These are phyloP conservation scores for Echria macrotheca DNA, from an alignment of 495 filamentous ascomycete genomes.

Conservation along the genomic window DNA sequence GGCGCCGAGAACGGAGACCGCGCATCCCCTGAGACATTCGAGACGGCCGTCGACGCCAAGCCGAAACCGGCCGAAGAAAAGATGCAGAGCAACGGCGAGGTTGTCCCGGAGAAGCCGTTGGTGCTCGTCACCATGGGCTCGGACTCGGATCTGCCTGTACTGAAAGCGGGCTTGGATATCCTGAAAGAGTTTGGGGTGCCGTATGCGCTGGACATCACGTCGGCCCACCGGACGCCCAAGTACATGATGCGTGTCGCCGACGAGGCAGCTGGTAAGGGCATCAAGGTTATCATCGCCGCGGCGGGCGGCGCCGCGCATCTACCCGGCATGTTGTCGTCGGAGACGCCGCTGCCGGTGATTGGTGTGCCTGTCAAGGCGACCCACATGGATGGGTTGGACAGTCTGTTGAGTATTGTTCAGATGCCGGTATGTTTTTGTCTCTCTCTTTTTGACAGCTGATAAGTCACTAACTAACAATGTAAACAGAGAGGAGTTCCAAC, in stretches of 20 bases:
- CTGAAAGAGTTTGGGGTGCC: constrained; percentile 71
- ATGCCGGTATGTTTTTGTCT: constrained; percentile 59
- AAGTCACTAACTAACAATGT: neutral
- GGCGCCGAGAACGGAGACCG: neutral
- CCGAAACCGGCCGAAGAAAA: neutral
- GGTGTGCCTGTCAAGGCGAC: constrained; percentile 88
- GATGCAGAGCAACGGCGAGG: neutral
- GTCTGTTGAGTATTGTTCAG: constrained; percentile 82
- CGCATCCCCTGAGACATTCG: neutral
- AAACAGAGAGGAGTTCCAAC: constrained; percentile 65
- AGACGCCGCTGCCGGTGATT: constrained; percentile 85
- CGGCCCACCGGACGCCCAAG: constrained; percentile 85
- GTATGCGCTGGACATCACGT: constrained; percentile 77
- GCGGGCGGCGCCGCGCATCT: constrained; percentile 90
- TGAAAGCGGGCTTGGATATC: constrained; percentile 70
- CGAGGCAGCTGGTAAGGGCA: constrained; percentile 58
- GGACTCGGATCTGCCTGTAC: constrained; percentile 80
- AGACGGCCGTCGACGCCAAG: neutral
- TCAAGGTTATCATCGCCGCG: constrained; percentile 91
- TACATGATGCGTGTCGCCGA: constrained; percentile 74
- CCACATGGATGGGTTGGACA: constrained; percentile 82
- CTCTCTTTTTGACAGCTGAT: neutral
- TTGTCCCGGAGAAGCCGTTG: constrained; percentile 37
- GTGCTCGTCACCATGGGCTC: constrained; percentile 93
- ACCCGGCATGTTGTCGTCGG: constrained; percentile 85